Conservation (phyloP, 768 basidiomycete genomes). For the Scleroderma citrinum region DNA sequence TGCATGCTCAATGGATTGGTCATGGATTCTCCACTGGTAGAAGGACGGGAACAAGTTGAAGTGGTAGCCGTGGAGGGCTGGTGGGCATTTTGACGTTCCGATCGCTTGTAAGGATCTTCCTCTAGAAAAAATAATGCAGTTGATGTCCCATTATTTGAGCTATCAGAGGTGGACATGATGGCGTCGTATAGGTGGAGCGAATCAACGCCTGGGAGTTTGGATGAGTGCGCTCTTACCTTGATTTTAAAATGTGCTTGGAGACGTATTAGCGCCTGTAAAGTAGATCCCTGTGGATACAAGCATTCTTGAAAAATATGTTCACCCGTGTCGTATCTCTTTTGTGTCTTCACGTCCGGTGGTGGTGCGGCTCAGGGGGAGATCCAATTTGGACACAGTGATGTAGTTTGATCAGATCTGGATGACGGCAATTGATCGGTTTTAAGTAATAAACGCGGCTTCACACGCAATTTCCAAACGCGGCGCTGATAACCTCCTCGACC, state of each 20-base stretch:
- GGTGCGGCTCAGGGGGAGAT: not conserved
- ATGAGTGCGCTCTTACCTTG: too few species aligned
- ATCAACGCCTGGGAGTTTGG: too few species aligned
- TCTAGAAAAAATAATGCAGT: conserved; percentile 8
- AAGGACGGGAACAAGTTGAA: conserved; percentile 14
- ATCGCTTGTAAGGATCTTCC: conserved; percentile 13
- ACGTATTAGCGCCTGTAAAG: too few species aligned
- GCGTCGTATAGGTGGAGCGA: not conserved
- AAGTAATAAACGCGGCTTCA: too few species aligned
- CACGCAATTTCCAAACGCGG: too few species aligned
- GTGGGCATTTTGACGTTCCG: conserved; percentile 25
- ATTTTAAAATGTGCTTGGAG: too few species aligned
- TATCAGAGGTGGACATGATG: not conserved
- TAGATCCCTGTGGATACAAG: too few species aligned
- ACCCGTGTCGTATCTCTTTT: too few species aligned
- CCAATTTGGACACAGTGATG: not conserved
- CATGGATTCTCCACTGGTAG: conserved; percentile 17
- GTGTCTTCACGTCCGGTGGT: not conserved
- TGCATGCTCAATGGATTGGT: conserved; percentile 42
- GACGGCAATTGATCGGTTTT: conserved; percentile 7
- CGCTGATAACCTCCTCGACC: too few species aligned
- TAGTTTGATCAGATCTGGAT: not conserved
- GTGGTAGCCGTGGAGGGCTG: conserved; percentile 8
- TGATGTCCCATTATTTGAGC: not conserved
- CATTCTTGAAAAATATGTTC: too few species aligned